phyloP scores from a whole-genome alignment of 306 rosid genomes.

The Rosa chinensis region DNA sequence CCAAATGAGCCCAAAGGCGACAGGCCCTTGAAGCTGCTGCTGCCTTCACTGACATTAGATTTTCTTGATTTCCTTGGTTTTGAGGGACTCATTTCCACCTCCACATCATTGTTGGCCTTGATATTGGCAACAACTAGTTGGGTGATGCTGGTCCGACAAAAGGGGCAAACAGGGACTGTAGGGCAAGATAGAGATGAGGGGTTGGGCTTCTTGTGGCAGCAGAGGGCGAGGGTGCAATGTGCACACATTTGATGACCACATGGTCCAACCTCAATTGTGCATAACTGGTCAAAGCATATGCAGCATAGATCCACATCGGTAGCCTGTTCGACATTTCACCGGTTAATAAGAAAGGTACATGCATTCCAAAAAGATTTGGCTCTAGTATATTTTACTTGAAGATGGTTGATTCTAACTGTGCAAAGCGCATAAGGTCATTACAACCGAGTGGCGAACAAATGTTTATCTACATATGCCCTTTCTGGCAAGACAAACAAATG shows the following conservation, averaged over 20 bases:
- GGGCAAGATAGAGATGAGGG: slow-evolving; percentile 37
- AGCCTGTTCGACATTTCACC: slow-evolving; percentile 44
- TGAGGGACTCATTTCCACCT: slow-evolving; percentile 55
- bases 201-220: slow-evolving; percentile 87
- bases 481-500: not conserved
- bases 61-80: slow-evolving; percentile 73
- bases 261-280: slow-evolving; percentile 83
- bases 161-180: slow-evolving; percentile 70
- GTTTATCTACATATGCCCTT: not conserved
- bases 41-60: slow-evolving; percentile 84
- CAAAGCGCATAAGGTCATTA: not conserved
- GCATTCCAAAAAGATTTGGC: not conserved
- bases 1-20: slow-evolving; percentile 73
- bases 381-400: not conserved
- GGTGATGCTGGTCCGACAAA: slow-evolving; percentile 69
- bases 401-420: not conserved
- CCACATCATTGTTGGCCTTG: slow-evolving; percentile 42
- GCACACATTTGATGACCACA: slow-evolving; percentile 98
- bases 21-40: slow-evolving; percentile 87
- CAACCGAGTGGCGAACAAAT: not conserved
- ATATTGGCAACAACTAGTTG: slow-evolving; percentile 62
- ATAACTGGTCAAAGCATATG: slow-evolving; percentile 86
- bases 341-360: slow-evolving; percentile 16
- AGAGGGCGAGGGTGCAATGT: slow-evolving; percentile 75
- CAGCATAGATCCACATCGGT: slow-evolving; percentile 70